phyloP scores from a whole-genome alignment of 805 yeast species.

The Saccharomycopsis capsularis region DNA sequence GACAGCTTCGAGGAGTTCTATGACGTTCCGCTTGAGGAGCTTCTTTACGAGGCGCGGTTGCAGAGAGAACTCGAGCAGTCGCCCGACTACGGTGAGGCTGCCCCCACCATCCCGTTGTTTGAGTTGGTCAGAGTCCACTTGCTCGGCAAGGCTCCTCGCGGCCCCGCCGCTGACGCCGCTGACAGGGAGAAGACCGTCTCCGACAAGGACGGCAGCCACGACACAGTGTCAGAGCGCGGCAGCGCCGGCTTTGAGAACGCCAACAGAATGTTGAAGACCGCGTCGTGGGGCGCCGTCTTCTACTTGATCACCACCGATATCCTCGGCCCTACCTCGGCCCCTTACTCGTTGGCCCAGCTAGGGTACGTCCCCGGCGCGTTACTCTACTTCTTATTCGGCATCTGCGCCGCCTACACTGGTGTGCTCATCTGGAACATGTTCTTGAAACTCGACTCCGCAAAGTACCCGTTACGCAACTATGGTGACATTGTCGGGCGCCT shows the following conservation, averaged over 20 bases:
- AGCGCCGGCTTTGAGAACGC: slow-evolving; percentile 4
- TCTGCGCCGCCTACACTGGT: slow-evolving; percentile 38
- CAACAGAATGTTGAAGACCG: slow-evolving; percentile 6
- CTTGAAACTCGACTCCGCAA: slow-evolving; percentile 34
- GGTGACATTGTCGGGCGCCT: slow-evolving; percentile 37
- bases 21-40: slow-evolving; percentile 7
- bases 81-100: slow-evolving; percentile 12
- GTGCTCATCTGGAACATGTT: slow-evolving; percentile 32
- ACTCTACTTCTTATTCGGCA: slow-evolving; percentile 36
- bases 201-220: neutral
- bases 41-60: slow-evolving; percentile 6
- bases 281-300: slow-evolving; percentile 30
- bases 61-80: slow-evolving; percentile 7
- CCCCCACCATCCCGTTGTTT: slow-evolving; percentile 9
- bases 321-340: slow-evolving; percentile 41
- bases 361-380: slow-evolving; percentile 42
- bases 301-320: slow-evolving; percentile 43
- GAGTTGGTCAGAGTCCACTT: slow-evolving; percentile 3
- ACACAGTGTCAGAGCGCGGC: neutral
- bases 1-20: neutral
- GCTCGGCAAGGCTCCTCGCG: slow-evolving; percentile 4
- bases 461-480: slow-evolving; percentile 38
- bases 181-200: neutral
- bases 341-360: slow-evolving; percentile 37
- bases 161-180: neutral